Conservation (phyloP, 2,329 filamentous ascomycete genomes). For the Geosmithia morbida region DNA sequence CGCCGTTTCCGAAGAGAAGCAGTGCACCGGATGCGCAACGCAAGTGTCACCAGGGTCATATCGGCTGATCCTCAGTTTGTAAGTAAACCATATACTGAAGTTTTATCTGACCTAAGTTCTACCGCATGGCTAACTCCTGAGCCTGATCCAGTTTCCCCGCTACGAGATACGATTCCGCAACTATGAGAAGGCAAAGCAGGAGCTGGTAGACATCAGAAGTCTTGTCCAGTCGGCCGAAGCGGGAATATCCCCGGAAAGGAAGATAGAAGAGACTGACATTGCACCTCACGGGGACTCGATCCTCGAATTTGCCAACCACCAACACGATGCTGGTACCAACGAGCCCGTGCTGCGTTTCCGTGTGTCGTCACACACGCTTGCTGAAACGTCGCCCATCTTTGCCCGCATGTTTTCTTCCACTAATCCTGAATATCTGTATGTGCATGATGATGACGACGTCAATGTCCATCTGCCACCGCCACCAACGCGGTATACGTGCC, state of each 20-base stretch:
- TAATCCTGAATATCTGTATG: constrained; percentile 10
- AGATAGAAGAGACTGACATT: constrained; percentile 26
- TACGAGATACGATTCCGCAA: constrained; percentile 33
- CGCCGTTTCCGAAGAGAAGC: constrained; percentile 24
- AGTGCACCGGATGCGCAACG: constrained; percentile 30
- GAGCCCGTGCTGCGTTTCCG: constrained; percentile 31
- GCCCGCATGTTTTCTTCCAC: constrained; percentile 27
- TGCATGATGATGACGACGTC: constrained; percentile 22
- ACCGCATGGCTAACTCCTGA: neutral
- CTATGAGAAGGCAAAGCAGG: constrained; percentile 27
- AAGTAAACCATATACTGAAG: constrained; percentile 7
- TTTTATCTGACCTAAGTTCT: no score
- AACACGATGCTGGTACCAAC: constrained; percentile 11
- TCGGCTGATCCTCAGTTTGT: constrained; percentile 29
- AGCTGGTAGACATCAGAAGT: constrained; percentile 22
- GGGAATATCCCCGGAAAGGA: constrained; percentile 21
- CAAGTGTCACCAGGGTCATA: constrained; percentile 24
- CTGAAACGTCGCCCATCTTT: constrained; percentile 37
- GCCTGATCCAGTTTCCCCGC: constrained; percentile 17
- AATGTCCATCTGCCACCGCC: constrained; percentile 19
- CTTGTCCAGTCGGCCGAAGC: constrained; percentile 25
- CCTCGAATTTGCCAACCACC: constrained; percentile 33
- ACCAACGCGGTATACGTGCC: constrained; percentile 20
- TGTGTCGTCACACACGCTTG: constrained; percentile 34
- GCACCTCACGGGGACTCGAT: constrained; percentile 31